Evolutionary conservation across 1,284 basidiomycete species (phyloP).

Genomic region (Leccinum subrobustum): DNA sequence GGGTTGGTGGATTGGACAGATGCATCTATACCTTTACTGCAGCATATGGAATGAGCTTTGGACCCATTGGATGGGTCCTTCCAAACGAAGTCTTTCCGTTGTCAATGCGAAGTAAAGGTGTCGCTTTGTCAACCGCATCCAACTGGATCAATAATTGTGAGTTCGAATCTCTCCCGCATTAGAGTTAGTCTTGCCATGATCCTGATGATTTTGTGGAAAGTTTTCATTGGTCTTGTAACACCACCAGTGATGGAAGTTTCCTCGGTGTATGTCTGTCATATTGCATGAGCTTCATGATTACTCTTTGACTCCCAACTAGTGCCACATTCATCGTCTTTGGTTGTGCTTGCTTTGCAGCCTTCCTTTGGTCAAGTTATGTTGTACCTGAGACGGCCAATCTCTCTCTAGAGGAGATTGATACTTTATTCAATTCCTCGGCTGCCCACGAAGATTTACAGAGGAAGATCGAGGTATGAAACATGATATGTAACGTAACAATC

Average conservation of each 20-base stretch:
- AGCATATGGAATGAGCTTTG: slow-evolving; percentile 81
- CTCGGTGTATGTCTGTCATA: slow-evolving; percentile 42
- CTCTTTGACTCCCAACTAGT: slow-evolving; percentile 33
- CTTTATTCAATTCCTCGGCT: slow-evolving; percentile 57
- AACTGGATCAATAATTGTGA: slow-evolving; percentile 82
- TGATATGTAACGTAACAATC: neutral
- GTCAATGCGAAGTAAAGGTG: slow-evolving; percentile 83
- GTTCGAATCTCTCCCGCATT: slow-evolving; percentile 20
- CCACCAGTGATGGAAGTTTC: slow-evolving; percentile 69
- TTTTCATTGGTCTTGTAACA: slow-evolving; percentile 78
- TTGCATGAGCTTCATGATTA: neutral
- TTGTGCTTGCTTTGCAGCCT: slow-evolving; percentile 59
- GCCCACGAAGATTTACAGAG: slow-evolving; percentile 48
- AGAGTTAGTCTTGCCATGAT: neutral
- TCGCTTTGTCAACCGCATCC: slow-evolving; percentile 79
- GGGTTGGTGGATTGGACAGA: slow-evolving; percentile 34
- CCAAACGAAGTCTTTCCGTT: slow-evolving; percentile 84
- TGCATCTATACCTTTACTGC: slow-evolving; percentile 78
- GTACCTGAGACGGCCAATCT: slow-evolving; percentile 79
- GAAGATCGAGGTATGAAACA: slow-evolving; percentile 18
- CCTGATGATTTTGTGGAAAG: slow-evolving; percentile 37
- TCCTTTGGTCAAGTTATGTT: slow-evolving; percentile 63
- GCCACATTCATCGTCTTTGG: slow-evolving; percentile 70
- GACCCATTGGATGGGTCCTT: slow-evolving; percentile 84
- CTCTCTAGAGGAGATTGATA: slow-evolving; percentile 76